Evolutionary conservation across 1,284 basidiomycete genomes (phyloP).

Genomic region (Leccinum griseonigrum): DNA sequence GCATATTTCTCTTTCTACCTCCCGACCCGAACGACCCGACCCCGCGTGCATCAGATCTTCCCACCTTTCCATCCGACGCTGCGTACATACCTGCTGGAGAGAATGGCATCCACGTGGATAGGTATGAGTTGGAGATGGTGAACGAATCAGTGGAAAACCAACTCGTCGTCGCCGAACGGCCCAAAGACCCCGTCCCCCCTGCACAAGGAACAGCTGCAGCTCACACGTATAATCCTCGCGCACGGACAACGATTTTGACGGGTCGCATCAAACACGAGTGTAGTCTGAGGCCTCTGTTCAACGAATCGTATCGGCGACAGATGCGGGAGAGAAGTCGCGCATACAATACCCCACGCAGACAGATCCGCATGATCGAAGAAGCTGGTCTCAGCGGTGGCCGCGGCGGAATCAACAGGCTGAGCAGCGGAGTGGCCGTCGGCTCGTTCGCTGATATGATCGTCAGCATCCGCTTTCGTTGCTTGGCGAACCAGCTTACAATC

Average conservation of each 20-base stretch:
- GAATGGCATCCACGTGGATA: slow-evolving; percentile 49
- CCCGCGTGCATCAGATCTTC: slow-evolving; percentile 28
- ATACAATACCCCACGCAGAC: slow-evolving; percentile 59
- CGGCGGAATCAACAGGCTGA: slow-evolving; percentile 65
- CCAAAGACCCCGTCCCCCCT: slow-evolving; percentile 56
- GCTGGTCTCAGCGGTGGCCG: slow-evolving; percentile 58
- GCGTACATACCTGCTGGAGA: slow-evolving; percentile 39
- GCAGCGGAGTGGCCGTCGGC: slow-evolving; percentile 57
- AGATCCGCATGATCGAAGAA: slow-evolving; percentile 44
- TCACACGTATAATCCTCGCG: slow-evolving; percentile 42
- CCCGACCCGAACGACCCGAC: slow-evolving; percentile 49
- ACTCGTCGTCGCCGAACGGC: slow-evolving; percentile 72
- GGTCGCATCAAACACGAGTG: slow-evolving; percentile 77
- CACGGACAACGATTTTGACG: slow-evolving; percentile 70
- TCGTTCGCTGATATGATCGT: slow-evolving; percentile 65
- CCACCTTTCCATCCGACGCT: slow-evolving; percentile 35
- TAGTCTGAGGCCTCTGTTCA: slow-evolving; percentile 57
- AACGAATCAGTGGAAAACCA: slow-evolving; percentile 75
- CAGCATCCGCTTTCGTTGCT: slow-evolving; percentile 28
- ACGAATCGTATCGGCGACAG: slow-evolving; percentile 53
- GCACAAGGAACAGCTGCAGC: slow-evolving; percentile 37
- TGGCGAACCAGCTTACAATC: not conserved
- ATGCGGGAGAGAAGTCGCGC: slow-evolving; percentile 60
- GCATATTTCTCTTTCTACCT: slow-evolving; percentile 67
- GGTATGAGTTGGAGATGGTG: slow-evolving; percentile 76